Evolutionary conservation across 805 yeast species (phyloP), one percentile per base, ranked within the genome.

Genomic region (Sugiyamaella americana): DNA sequence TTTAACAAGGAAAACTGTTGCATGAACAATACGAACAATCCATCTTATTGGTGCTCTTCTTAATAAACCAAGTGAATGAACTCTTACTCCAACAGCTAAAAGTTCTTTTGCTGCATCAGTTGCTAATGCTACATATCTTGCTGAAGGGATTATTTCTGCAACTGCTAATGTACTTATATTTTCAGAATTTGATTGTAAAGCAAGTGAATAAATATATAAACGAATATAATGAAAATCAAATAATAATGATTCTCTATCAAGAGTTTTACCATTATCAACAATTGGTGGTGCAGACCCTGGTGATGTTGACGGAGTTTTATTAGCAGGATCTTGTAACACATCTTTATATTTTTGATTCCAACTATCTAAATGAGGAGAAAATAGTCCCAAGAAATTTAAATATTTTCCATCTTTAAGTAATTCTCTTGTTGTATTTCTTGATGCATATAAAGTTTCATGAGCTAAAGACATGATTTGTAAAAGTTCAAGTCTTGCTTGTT

Each of bases 1-100:
- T 64, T 89, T 91, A 11, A 91, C 93, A 44, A 91, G 75, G 61
- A 88, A 89, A 1, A 96, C 93, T 10, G 87, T 87, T 0, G 96
- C 86, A 56, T 91, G 78, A 18, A 89, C 88, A 22, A 87, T 79
- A 44, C 95, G 72, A 0, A 86, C 83, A 4, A 84, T 80, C 95
- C 96, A 88, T 52, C 96, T 70, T n/a, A 87, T 88, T 1, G 98
- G 96, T 81, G 88, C 87, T 59, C 74, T 83, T 48, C 79, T 71
- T 45, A 87, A 66, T 70, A 82, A 66, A 49, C 75, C 77, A 49
- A 83, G 65, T 11, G 51, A 55, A 56, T 82, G 86, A 4, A 87
- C 79, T 35, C 93, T 66, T 47, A 77, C 78, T 3, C 89, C 84
- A 3, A 84, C 82, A 20, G 75, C 72, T 22, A 89, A 66, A 56